These are phyloP conservation scores for Fragaria nilgerrensis DNA, from an alignment of 306 rosid species.

Conservation along the genomic window DNA sequence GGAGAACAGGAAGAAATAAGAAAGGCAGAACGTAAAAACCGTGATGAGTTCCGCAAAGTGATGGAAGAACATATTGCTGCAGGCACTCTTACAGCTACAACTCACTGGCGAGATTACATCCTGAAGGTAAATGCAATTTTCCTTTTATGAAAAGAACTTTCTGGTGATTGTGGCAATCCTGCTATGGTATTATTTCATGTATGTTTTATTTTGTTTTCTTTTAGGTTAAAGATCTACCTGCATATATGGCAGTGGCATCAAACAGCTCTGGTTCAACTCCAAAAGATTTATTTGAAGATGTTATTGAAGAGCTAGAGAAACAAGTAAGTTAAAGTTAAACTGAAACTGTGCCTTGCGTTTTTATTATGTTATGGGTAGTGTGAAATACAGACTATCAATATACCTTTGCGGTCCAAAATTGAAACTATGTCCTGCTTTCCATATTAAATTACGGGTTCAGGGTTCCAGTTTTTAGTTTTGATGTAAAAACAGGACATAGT, in stretches of 20 bases:
- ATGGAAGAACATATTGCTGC: constrained; percentile 77
- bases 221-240: constrained; percentile 76
- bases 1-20: constrained; percentile 77
- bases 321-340: constrained; percentile 44
- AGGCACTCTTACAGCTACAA: constrained; percentile 74
- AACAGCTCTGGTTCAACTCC: constrained; percentile 89
- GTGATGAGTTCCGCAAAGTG: constrained; percentile 87
- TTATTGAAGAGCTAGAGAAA: constrained; percentile 78
- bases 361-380: constrained; percentile 20
- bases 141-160: not conserved
- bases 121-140: constrained; percentile 42
- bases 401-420: constrained; percentile 6
- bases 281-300: constrained; percentile 85
- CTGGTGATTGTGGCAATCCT: not conserved
- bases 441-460: not conserved
- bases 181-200: not conserved
- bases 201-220: constrained; percentile 13
- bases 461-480: not conserved
- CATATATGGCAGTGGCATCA: constrained; percentile 71
- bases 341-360: constrained; percentile 16
- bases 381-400: constrained; percentile 3
- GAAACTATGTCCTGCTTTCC: not conserved
- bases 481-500: not conserved
- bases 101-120: constrained; percentile 89
- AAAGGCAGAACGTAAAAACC: constrained; percentile 84